Percentiles rank a stretch among this genome's conserved stretches.
phyloP scores from a whole-genome alignment of 345 rosid genomes.

The Corchorus olitorius region DNA sequence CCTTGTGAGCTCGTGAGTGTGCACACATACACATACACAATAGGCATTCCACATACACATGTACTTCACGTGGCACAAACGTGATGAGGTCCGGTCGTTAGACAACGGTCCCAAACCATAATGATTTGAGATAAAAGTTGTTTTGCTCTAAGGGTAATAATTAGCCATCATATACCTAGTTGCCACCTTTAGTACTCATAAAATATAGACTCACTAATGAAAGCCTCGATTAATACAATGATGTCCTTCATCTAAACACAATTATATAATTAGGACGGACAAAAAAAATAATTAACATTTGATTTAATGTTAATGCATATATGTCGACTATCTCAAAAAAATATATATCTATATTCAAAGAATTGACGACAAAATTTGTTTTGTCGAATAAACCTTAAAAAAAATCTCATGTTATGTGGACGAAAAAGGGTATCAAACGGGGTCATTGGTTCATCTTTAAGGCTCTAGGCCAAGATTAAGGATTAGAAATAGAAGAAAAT shows the following conservation, averaged over 20 bases:
- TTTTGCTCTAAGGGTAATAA: background rate
- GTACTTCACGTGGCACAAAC: constrained; percentile 48
- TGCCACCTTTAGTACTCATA: background rate
- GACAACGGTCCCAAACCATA: constrained; percentile 18
- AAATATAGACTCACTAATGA: background rate
- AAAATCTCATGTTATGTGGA: no score
- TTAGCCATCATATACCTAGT: background rate
- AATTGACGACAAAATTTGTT: no score
- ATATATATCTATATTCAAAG: no score
- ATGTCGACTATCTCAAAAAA: no score
- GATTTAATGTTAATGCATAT: no score
- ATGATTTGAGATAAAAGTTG: constrained; percentile 12
- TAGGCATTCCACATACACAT: constrained; percentile 29
- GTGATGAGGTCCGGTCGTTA: constrained; percentile 39
- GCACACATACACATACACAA: constrained; percentile 7
- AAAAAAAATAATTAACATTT: no score
- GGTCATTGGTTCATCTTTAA: background rate
- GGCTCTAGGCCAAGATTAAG: background rate
- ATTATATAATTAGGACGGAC: no score
- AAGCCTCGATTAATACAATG: no score
- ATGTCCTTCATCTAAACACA: no score
- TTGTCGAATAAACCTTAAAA: background rate
- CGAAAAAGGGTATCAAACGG: background rate
- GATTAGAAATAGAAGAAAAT: no score
- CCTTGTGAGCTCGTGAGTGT: background rate